phyloP scores from a whole-genome alignment of 2,329 filamentous ascomycete genomes.

The Eutypella sp. region DNA sequence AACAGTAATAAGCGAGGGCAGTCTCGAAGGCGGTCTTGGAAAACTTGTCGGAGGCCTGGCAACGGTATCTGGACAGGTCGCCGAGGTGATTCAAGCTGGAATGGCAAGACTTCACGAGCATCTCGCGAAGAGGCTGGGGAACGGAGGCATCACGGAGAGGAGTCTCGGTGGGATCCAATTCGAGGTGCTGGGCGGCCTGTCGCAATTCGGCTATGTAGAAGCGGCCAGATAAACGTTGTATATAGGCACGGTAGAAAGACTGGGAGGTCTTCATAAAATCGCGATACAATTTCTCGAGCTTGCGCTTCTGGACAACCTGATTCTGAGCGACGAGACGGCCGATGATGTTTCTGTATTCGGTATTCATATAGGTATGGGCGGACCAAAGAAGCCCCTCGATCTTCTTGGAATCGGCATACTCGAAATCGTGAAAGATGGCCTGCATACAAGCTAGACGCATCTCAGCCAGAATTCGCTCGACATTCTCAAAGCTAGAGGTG shows the following conservation, averaged over 20 bases:
- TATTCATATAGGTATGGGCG: conserved; percentile 71
- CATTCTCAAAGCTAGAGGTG: conserved; percentile 25
- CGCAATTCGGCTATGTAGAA: conserved; percentile 50
- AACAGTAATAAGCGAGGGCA: conserved; percentile 76
- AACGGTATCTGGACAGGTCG: conserved; percentile 83
- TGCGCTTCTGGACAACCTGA: conserved; percentile 62
- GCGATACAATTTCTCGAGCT: conserved; percentile 75
- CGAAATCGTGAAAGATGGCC: conserved; percentile 67
- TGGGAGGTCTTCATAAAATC: conserved; percentile 84
- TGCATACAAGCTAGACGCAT: conserved; percentile 68
- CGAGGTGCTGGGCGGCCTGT: conserved; percentile 37
- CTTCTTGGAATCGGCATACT: conserved; percentile 56
- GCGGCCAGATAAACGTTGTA: conserved; percentile 66
- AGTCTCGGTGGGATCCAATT: conserved; percentile 38
- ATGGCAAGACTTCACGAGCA: conserved; percentile 71
- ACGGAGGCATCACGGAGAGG: conserved; percentile 39
- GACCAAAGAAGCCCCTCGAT: conserved; percentile 74
- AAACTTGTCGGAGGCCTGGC: conserved; percentile 62
- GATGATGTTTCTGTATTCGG: conserved; percentile 68
- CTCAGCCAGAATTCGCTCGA: conserved; percentile 27
- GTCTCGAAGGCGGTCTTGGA: conserved; percentile 69
- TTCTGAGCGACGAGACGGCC: conserved; percentile 47
- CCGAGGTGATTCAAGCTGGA: conserved; percentile 80
- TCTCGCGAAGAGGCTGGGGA: conserved; percentile 41
- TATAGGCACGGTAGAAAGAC: conserved; percentile 81